Evolutionary conservation across 441 rosid species (phyloP), one percentile per base, ranked within the genome.

Genomic region (Populus hybrid): DNA sequence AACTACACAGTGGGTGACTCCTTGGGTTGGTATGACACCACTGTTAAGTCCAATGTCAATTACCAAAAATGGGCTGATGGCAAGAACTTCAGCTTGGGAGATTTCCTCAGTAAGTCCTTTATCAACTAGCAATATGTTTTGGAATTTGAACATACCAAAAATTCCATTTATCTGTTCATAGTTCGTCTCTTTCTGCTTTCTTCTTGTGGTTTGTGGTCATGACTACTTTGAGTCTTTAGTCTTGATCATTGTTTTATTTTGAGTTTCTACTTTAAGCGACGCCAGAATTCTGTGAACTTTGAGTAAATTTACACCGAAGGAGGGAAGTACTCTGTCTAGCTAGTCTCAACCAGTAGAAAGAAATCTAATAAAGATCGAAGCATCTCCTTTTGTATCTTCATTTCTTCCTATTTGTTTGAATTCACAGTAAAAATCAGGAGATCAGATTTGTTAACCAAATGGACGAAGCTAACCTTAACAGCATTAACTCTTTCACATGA

Each of bases 1-100:
- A 94, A 95, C 84, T 90, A 92, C 88, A 94, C 98, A 9, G 98
- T 95, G 3, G 97, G 98, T 16, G 98, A 83, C 45, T 84, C 97
- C 4, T 74, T 87, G 56, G 98, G 99, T 3, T 94, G 97, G 98
- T 91, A 78, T 65, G 90, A 85, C 53, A 69, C 7, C 20, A 82
- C 80, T 61, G 86, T 88, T 72, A 90, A 86, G 79, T 86, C 95
- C 12, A 82, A 50, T 40, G 88, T 86, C 0, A 78, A 96, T 83
- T 93, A 91, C 85, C 98, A 93, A 84, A 90, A 93, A 85, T 96
- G 99, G 99, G 94, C 95, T 10, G 87, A 82, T 78, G 74, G 80
- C 79, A 90, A 90, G 77, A 79, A 82, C 76, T 95, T 96, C 88
- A 85, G 89, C 82, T 78, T 96, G 81, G 99, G 99, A 75, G 98